Conservation (phyloP, 495 filamentous ascomycete genomes). For the Amphirosellinia nigrospora region DNA sequence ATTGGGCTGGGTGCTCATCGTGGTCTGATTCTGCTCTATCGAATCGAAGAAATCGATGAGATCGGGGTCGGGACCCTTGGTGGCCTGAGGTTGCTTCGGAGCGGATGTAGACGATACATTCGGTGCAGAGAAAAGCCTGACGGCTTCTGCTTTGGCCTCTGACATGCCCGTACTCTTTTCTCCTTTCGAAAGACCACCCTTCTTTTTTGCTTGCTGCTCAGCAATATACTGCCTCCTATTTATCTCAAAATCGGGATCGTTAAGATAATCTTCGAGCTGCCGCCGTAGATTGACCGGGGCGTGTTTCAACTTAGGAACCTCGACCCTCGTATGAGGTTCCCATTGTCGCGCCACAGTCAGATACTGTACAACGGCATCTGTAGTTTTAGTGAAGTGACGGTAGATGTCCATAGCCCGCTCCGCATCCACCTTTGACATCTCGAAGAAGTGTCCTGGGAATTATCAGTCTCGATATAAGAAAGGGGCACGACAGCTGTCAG, state of each 20-base stretch:
- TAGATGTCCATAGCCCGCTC: constrained; percentile 92
- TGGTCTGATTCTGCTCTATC: constrained; percentile 90
- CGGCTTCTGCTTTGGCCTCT: constrained; percentile 47
- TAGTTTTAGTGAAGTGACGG: constrained; percentile 89
- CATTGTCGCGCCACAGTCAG: constrained; percentile 85
- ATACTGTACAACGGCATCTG: constrained; percentile 89
- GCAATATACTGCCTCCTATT: constrained; percentile 90
- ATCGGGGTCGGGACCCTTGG: constrained; percentile 74
- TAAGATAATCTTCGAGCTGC: constrained; percentile 92
- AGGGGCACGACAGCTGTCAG: not conserved
- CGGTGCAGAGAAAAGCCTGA: constrained; percentile 36
- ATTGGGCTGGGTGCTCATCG: constrained; percentile 60
- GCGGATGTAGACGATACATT: constrained; percentile 33
- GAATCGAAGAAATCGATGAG: constrained; percentile 99
- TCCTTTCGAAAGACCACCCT: constrained; percentile 48
- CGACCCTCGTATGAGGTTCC: constrained; percentile 87
- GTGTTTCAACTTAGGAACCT: constrained; percentile 97
- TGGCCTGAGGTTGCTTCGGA: constrained; percentile 36
- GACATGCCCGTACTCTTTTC: constrained; percentile 44
- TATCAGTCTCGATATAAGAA: constrained; percentile 29
- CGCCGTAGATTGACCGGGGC: constrained; percentile 88
- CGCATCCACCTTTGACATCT: constrained; percentile 95
- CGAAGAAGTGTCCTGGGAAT: constrained; percentile 87
- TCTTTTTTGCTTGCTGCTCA: constrained; percentile 81
- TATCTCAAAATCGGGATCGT: constrained; percentile 95